A percentile compares a stretch with the other conserved stretches of the same genome.
Evolutionary conservation across 495 filamentous ascomycete genomes (phyloP).

Genomic region (Endocarpon pusillum): DNA sequence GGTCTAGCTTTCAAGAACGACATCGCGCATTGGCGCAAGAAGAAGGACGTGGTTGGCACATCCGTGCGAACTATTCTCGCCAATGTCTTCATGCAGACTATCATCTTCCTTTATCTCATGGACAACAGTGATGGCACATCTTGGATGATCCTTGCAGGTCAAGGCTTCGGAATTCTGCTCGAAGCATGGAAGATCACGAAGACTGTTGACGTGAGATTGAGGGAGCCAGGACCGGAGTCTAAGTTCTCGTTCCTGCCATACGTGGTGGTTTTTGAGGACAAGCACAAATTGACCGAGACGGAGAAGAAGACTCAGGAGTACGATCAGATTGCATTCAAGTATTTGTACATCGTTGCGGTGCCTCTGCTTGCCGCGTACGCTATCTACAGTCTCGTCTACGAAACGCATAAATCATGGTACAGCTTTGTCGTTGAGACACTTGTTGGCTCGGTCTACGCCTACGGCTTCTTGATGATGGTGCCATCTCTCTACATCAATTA

Average conservation of each 20-base stretch:
- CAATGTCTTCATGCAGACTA: slow-evolving; percentile 91
- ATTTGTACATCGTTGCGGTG: slow-evolving; percentile 81
- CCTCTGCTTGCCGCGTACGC: slow-evolving; percentile 82
- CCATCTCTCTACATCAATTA: slow-evolving; percentile 98
- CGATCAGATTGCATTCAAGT: slow-evolving; percentile 92
- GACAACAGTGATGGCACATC: slow-evolving; percentile 95
- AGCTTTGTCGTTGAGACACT: slow-evolving; percentile 80
- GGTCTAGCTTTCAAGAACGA: slow-evolving; percentile 94
- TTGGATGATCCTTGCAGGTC: slow-evolving; percentile 94
- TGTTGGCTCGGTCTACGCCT: slow-evolving; percentile 91
- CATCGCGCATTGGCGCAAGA: slow-evolving; percentile 94
- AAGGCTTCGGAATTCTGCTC: slow-evolving; percentile 83
- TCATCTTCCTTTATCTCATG: slow-evolving; percentile 96
- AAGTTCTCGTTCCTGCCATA: slow-evolving; percentile 66
- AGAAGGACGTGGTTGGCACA: slow-evolving; percentile 96
- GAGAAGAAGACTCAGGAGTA: slow-evolving; percentile 98
- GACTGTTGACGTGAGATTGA: slow-evolving; percentile 75
- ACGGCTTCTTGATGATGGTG: slow-evolving; percentile 99
- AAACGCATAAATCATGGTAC: slow-evolving; percentile 97
- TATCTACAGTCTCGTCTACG: slow-evolving; percentile 75
- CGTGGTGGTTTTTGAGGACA: slow-evolving; percentile 80
- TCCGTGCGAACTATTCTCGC: slow-evolving; percentile 90
- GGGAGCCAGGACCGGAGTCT: slow-evolving; percentile 42
- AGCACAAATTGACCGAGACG: slow-evolving; percentile 84
- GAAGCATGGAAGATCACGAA: slow-evolving; percentile 99